Base-by-base conservation (phyloP, 139 green algal genomes). In the Coccomyxa sp. region DNA sequence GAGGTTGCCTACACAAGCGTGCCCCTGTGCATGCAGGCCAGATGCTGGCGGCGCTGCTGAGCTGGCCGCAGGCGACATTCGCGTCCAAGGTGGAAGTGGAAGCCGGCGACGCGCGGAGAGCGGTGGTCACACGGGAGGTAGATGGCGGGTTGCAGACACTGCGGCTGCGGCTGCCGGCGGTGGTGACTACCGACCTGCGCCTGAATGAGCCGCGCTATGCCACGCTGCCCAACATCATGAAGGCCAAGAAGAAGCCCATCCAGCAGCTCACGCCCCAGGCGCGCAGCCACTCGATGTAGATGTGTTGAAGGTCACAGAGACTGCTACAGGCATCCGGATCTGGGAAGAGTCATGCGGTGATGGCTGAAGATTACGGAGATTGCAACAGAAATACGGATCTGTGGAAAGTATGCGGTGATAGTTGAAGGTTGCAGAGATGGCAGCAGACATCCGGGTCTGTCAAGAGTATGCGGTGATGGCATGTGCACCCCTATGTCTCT, bases 201-300 rank as follows among this genome's bases (percentile, higher is more conserved):
- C 90, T 99, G 38, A 99, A 99, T 86, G 92, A 94, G 82, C 96
- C 96, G 3, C 82, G 96, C 32, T 99, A 98, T 79, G 93, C 95
- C 38, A 97, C 94, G 18, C 88, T 99, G 83, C 94, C 95, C 13
- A 95, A 95, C 83, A 96, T 98, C 75, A 98, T 98, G 93, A 95
- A 95, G 71, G 94, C 96, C 58, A 98, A 98, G 88, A 98, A 97
- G 88, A 95, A 95, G 83, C 79, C 87, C 0, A 95, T 99, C 68
- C 88, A 94, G 67, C 79, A 77, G 63, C 28, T 91, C 4, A 85
- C 81, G 1, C 84, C 89, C 27, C 78, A 90, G 77, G 86, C 84
- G 66, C 27, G 82, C 30, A 13, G 38, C n/a, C 10, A n/a, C 0
- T 21, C 13, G 15, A 51, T 58, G 51, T 15, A 81, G 71, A 31